phyloP scores from a whole-genome alignment of 169 alveolate genomes.

The Eimeria praecox region DNA sequence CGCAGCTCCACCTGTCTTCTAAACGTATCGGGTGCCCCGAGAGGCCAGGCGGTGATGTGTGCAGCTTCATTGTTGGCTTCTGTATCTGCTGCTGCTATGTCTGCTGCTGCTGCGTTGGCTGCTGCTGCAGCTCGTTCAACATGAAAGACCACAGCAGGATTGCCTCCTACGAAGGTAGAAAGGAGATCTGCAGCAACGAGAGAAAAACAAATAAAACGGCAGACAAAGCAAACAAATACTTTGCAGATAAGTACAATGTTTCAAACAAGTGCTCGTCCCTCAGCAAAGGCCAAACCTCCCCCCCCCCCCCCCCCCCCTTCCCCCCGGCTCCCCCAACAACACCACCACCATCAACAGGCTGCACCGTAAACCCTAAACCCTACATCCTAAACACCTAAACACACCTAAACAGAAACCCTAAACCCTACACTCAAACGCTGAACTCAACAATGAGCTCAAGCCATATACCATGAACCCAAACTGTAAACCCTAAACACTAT shows the following conservation, averaged over 20 bases:
- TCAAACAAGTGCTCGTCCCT: no score
- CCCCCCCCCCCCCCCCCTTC: no score
- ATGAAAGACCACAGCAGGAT: constrained; percentile 10
- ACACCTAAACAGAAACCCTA: no score
- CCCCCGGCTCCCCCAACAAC: no score
- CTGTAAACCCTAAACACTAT: not conserved
- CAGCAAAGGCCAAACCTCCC: no score
- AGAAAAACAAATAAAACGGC: not conserved
- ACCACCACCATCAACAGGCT: no score
- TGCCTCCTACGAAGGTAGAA: not conserved
- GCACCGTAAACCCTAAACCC: constrained; percentile 24
- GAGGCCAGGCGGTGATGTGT: constrained; percentile 12
- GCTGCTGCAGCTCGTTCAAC: not conserved
- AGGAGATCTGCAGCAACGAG: not conserved
- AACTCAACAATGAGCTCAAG: not conserved
- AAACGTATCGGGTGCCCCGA: constrained; percentile 32
- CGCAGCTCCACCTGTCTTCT: not conserved
- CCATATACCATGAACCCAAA: no score
- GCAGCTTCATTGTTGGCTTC: constrained; percentile 1
- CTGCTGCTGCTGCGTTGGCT: not conserved
- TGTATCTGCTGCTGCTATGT: no score
- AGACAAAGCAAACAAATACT: no score
- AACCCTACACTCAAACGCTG: not conserved
- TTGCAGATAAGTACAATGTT: no score
- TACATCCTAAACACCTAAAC: not conserved